Base-by-base conservation (phyloP, 2,329 filamentous ascomycete genomes). In the Exophiala bonariae region DNA sequence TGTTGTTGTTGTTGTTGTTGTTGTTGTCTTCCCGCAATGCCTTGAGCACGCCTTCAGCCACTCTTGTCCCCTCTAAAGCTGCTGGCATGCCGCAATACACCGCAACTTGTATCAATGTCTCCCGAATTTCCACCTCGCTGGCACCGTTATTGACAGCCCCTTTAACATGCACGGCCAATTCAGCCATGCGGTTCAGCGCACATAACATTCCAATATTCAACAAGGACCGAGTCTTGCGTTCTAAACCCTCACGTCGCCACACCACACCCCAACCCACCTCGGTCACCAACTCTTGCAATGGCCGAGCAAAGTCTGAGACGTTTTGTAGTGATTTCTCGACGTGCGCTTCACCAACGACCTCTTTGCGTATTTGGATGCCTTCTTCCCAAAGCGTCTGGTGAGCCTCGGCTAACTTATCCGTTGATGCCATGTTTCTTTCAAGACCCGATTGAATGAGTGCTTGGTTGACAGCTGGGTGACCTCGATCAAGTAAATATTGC, bases 151-250 rank as follows among this genome's bases (percentile, higher is more conserved):
- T 82, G 54, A 81, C 65, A 1, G 82, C 82, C 0, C 82, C 82
- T 17, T 80, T 70, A n/a, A 82, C 71, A 61, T 86, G 82, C 6
- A 81, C 74, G 0, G 71, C 81, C 47, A 86, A 67, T 60, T 86
- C 82, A 0, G 77, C 74, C 4, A 69, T 71, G 4, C 79, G 71
- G 57, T 84, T 84, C 52, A 83, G 69, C 3, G 80, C 80, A 62
- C 78, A 79, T 36, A 86, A 69, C 77, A 86, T 84, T 38, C 76
- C 81, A 38, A 85, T 79, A 61, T 85, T 85, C 43, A 86, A 66
- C 44, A 86, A 69, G 43, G 74, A 79, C 37, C 82, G 74, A 55
- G 81, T 77, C 62, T 84, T 82, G 49, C 76, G 74, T 28, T 78
- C 75, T 7, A 86, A 73, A 0, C 82, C 82, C 0, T 80, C 81